phyloP scores from a whole-genome alignment of 1,284 basidiomycete genomes.

The Lentinula novae-zelandiae region DNA sequence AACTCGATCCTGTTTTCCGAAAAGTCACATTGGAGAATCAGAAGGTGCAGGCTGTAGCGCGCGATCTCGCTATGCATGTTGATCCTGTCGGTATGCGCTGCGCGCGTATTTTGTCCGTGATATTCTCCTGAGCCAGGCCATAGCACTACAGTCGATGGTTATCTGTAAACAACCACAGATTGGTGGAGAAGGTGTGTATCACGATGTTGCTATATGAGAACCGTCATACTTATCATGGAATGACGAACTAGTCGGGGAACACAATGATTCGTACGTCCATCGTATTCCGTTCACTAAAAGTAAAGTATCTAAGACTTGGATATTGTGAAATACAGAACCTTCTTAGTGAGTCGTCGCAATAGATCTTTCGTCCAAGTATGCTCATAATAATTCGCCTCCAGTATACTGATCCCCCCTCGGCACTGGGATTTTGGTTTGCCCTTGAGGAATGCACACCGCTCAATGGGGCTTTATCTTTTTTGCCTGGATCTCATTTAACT shows the following conservation, averaged over 20 bases:
- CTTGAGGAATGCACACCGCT: slow-evolving; percentile 80
- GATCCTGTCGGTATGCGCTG: slow-evolving; percentile 71
- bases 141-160: slow-evolving; percentile 92
- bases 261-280: slow-evolving; percentile 74
- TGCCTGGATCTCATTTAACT: slow-evolving; percentile 85
- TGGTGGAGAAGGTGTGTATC: slow-evolving; percentile 73
- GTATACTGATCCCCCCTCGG: slow-evolving; percentile 91
- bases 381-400: slow-evolving; percentile 25
- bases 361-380: not conserved
- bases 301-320: not conserved
- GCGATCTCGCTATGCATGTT: slow-evolving; percentile 74
- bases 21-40: slow-evolving; percentile 76
- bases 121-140: not conserved
- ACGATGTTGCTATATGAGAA: not conserved
- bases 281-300: not conserved
- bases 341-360: slow-evolving; percentile 45
- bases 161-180: slow-evolving; percentile 89
- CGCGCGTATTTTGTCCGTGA: not conserved
- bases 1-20: slow-evolving; percentile 79
- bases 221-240: not conserved
- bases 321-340: slow-evolving; percentile 47
- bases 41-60: slow-evolving; percentile 61
- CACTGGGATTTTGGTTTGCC: slow-evolving; percentile 95
- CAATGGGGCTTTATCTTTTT: slow-evolving; percentile 90
- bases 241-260: slow-evolving; percentile 58